Evolutionary conservation across 2,329 filamentous ascomycete genomes (phyloP), one percentile per base, ranked within the genome.

Genomic region (Ceratocystis albifundus): DNA sequence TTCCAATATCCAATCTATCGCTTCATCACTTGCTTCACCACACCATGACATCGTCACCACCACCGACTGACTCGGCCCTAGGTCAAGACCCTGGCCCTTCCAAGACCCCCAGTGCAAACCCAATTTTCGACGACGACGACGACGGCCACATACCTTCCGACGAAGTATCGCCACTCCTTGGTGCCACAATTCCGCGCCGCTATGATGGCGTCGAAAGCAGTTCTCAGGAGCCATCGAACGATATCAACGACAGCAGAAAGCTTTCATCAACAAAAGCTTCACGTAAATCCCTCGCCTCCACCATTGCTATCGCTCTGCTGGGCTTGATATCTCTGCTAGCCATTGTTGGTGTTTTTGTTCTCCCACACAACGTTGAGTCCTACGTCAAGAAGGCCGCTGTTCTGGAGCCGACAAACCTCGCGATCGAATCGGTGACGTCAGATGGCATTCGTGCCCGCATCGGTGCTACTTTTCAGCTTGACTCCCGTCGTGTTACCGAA

Each of bases 341-440:
- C 70, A 85, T 96, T 67, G 76, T 88, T 17, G 78, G 93, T 66
- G 90, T 86, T 17, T 96, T 96, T 76, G 82, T 96, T 65, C 84
- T 88, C 0, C 92, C 93, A 1, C 85, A 88, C 17, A 84, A 87
- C 6, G 84, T 96, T 10, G 85, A 96, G 75, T 83, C 90, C 73
- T 99, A 99, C 75, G 89, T 88, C 62, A 88, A 93, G 75, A 81
- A 92, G 74, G 90, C 92, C 2, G 81, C 87, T 28, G 85, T 93
- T 20, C 83, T 99, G 70, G 85, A 92, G 72, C 90, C 94, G 1
- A 91, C 88, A 4, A 88, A 87, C 70, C 77, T 99, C 22, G 90
- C 91, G 1, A 85, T 99, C 68, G 88, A 94, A 72, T 90, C 88
- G 1, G 88, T 96, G 70, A 96, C 90, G 0, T 73, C 84, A 6